phyloP scores from a whole-genome alignment of 768 basidiomycete species.

The Hericium alpestre region DNA sequence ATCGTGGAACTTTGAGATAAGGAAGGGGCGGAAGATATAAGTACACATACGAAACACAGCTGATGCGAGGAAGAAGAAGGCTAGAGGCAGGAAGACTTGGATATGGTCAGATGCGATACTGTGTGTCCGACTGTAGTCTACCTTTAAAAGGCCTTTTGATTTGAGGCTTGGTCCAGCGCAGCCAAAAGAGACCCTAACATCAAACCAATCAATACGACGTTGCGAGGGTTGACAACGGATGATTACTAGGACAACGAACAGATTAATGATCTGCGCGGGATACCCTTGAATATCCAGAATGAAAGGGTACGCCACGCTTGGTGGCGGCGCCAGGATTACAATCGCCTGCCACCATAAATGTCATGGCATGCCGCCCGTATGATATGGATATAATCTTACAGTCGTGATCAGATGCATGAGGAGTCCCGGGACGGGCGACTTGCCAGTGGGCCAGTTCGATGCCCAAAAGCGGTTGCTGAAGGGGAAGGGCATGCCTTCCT shows the following conservation, averaged over 20 bases:
- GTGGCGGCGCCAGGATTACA: conserved; percentile 41
- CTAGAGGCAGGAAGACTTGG: conserved; percentile 45
- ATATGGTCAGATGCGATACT: conserved; percentile 13
- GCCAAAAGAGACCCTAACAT: conserved; percentile 41
- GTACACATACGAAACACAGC: conserved; percentile 36
- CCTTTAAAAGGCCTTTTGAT: conserved; percentile 41
- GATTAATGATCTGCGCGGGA: conserved; percentile 43
- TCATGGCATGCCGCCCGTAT: background rate
- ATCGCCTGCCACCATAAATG: conserved; percentile 29
- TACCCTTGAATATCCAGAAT: conserved; percentile 49
- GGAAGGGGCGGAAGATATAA: background rate
- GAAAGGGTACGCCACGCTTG: conserved; percentile 45
- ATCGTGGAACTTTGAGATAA: background rate
- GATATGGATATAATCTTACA: conserved; percentile 16
- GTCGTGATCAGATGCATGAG: conserved; percentile 47
- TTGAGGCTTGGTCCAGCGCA: conserved; percentile 40
- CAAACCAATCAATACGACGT: background rate
- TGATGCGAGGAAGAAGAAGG: conserved; percentile 43
- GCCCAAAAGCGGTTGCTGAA: conserved; percentile 53
- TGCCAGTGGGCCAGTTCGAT: conserved; percentile 50
- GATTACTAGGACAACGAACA: conserved; percentile 47
- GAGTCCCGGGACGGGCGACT: conserved; percentile 44
- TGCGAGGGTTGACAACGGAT: too few relatives aligned
- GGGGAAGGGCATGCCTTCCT: conserved; percentile 50
- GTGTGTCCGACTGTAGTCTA: background rate